Conservation (phyloP, 345 rosid species). For the Alliaria petiolata region DNA sequence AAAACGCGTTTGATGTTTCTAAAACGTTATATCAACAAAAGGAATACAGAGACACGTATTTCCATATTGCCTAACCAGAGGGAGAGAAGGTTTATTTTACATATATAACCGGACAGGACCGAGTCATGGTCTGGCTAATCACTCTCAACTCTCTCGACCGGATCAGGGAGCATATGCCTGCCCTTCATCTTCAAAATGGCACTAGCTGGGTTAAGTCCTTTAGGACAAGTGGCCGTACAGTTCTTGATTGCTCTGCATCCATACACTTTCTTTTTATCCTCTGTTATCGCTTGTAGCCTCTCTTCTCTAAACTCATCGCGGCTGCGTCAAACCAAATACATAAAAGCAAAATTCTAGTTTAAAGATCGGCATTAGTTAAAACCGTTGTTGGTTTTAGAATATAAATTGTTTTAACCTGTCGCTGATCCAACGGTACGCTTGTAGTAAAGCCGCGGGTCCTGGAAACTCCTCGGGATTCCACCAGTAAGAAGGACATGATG, state of each 20-base stretch:
- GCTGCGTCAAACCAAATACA: constrained; percentile 27
- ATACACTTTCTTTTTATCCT: constrained; percentile 45
- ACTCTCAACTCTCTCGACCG: constrained; percentile 11
- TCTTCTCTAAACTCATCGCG: constrained; percentile 48
- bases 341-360: not conserved
- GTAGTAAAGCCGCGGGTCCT: constrained; percentile 64
- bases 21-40: not conserved
- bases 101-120: not conserved
- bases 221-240: constrained; percentile 62
- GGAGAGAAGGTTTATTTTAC: not conserved
- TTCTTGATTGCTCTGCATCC: constrained; percentile 59
- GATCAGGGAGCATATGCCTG: constrained; percentile 32
- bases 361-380: not conserved
- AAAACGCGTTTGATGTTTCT: constrained; percentile 12
- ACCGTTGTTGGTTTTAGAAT: not conserved
- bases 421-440: constrained; percentile 57
- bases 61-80: not conserved
- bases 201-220: constrained; percentile 54
- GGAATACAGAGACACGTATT: not conserved
- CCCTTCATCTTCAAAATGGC: constrained; percentile 62
- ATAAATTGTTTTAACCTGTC: constrained; percentile 37
- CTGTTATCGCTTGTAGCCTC: constrained; percentile 53
- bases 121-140: not conserved
- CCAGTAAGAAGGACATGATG: constrained; percentile 69
- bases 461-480: constrained; percentile 71